phyloP scores from a whole-genome alignment of 1,139 yeast species.

The Starmera stellimalicola region DNA sequence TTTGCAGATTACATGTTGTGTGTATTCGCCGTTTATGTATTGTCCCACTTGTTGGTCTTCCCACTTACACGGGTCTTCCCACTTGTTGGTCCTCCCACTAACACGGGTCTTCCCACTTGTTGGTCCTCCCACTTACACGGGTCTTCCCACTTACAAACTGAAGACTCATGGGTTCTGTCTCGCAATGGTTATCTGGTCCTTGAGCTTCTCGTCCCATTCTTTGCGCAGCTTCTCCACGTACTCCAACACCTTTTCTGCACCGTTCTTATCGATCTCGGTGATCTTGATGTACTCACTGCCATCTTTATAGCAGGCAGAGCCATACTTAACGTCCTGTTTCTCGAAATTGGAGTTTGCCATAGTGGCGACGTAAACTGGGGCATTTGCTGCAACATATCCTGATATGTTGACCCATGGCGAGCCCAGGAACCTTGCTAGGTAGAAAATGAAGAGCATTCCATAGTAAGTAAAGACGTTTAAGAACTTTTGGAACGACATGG shows the following conservation, averaged over 20 bases:
- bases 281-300: conserved; percentile 58
- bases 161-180: conserved; percentile 16
- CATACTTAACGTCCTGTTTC: conserved; percentile 54
- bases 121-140: not conserved
- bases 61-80: too few relatives aligned
- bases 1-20: too few relatives aligned
- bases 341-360: conserved; percentile 33
- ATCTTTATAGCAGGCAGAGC: conserved; percentile 55
- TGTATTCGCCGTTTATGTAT: too few relatives aligned
- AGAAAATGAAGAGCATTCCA: conserved; percentile 79
- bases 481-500: conserved; percentile 69
- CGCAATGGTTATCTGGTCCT: conserved; percentile 61
- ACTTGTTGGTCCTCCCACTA: too few relatives aligned
- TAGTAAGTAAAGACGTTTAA: conserved; percentile 71
- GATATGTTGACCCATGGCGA: conserved; percentile 82
- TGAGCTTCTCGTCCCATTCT: conserved; percentile 64
- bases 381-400: conserved; percentile 85
- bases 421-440: conserved; percentile 74
- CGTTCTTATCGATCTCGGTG: conserved; percentile 50
- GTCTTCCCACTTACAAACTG: not conserved
- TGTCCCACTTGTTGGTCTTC: too few relatives aligned
- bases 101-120: too few relatives aligned
- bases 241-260: conserved; percentile 50
- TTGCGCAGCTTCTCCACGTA: conserved; percentile 46
- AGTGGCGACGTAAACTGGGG: conserved; percentile 57